Evolutionary conservation across 2,329 filamentous ascomycete species (phyloP), one percentile per base, ranked within the genome.

Genomic region (Claviceps maximensis): DNA sequence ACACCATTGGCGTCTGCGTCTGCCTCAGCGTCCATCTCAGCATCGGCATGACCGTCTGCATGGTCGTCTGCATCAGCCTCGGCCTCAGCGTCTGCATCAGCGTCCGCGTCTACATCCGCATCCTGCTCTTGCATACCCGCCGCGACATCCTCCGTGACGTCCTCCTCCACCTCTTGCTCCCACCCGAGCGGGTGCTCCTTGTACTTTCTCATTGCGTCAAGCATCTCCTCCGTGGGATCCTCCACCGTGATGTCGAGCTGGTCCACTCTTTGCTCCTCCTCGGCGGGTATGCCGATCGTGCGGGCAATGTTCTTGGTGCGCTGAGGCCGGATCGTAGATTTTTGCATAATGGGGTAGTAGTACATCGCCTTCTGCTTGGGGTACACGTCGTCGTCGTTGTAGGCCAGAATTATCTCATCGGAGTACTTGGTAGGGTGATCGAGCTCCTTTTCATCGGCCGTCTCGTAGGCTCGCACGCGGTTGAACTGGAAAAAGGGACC

Each of bases 301-400:
- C 77, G 75, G 47, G 78, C 74, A 58, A 83, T 82, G 62, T 81
- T 81, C 71, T 79, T 83, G 56, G 74, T 77, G 54, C 82, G 75
- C 66, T 83, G 80, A 31, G 79, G 80, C 46, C 80, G 74, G 60
- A 86, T 79, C 23, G 74, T 73, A 47, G 75, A 79, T 52, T 79
- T 77, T 65, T 84, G 80, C 68, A 85, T 78, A 57, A 86, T 74
- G 4, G 83, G 83, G 60, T 85, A 86, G 67, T 84, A 86, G 65
- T 82, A 84, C 13, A 76, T 78, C 7, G 75, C 82, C 63, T 78
- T 79, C 57, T 79, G 74, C 53, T 69, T 66, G 50, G 74, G 73
- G 56, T 75, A 72, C 49, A 67, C 61, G 25, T 67, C 74, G 56
- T 77, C 76, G 56, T 80, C 75, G 59, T 79, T 74, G 61, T 77